Evolutionary conservation across 139 green algal genomes (phyloP).

Genomic region (Volvox reticuliferus): DNA sequence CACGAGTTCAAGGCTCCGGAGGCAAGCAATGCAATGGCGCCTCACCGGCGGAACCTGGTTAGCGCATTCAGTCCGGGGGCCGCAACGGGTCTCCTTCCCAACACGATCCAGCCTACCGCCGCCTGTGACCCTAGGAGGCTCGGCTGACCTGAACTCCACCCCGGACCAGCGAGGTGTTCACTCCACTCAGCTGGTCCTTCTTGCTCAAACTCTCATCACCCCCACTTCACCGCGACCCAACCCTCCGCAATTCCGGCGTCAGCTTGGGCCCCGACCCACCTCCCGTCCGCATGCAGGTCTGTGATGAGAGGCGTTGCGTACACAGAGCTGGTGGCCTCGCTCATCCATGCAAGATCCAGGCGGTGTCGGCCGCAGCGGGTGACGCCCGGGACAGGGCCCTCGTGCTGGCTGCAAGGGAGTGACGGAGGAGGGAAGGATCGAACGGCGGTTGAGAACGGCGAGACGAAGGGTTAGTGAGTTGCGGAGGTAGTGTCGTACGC

Average conservation of each 20-base stretch:
- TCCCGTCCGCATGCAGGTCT: slow-evolving; percentile 90
- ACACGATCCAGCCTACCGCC: not conserved
- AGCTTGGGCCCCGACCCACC: not conserved
- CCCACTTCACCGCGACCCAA: slow-evolving; percentile 36
- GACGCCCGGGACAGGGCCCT: slow-evolving; percentile 10
- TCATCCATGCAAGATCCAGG: slow-evolving; percentile 92
- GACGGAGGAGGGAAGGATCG: too few species aligned
- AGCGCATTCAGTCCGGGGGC: not conserved
- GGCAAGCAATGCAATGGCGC: too few species aligned
- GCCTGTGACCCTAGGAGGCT: not conserved
- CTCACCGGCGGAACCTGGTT: too few species aligned
- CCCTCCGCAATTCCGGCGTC: not conserved
- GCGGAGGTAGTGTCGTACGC: not conserved
- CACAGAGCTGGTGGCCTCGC: slow-evolving; percentile 83
- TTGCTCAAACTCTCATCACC: not conserved
- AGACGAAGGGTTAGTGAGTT: not conserved
- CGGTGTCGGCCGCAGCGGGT: slow-evolving; percentile 52
- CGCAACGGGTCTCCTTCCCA: not conserved
- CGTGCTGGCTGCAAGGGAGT: slow-evolving; percentile 23
- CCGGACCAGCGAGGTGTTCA: too few species aligned
- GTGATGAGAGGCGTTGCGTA: slow-evolving; percentile 97
- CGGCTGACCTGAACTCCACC: too few species aligned
- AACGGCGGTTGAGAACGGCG: not conserved
- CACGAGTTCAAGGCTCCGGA: not conserved
- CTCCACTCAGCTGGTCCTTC: too few species aligned